A percentile compares a stretch with the other conserved stretches of the same genome.
Evolutionary conservation across 345 rosid species (phyloP).

Genomic region (Salix caprea): DNA sequence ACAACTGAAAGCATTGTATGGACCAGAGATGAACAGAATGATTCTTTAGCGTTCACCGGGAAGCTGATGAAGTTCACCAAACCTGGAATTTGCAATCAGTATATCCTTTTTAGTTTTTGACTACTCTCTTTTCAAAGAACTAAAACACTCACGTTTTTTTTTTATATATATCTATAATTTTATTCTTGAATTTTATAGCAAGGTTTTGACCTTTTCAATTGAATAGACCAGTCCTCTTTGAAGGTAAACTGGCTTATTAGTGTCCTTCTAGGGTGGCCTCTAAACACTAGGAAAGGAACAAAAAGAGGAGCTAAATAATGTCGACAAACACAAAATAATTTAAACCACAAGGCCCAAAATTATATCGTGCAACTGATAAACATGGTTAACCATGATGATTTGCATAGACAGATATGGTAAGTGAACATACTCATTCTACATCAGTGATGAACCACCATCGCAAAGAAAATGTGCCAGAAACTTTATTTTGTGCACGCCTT

Average conservation of each 20-base stretch:
- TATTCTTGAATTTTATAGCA: too few species aligned
- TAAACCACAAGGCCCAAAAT: not conserved
- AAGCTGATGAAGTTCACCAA: not conserved
- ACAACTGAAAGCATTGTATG: not conserved
- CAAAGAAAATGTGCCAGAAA: not conserved
- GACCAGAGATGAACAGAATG: not conserved
- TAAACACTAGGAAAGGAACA: not conserved
- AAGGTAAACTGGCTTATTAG: not conserved
- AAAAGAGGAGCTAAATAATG: not conserved
- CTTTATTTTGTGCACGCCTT: constrained; percentile 15
- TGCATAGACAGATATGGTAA: not conserved
- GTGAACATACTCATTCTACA: not conserved
- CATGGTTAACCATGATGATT: not conserved
- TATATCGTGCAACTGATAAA: not conserved
- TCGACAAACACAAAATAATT: not conserved
- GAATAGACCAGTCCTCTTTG: not conserved
- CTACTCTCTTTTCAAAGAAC: not conserved
- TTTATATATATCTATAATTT: too few species aligned
- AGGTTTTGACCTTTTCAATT: too few species aligned
- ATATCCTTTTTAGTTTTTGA: not conserved
- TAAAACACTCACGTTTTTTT: not conserved
- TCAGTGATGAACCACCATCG: not conserved
- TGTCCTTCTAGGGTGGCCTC: not conserved
- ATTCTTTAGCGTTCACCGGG: not conserved
- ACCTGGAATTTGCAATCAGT: not conserved